Evolutionary conservation across 257 asterid species (phyloP), one percentile per base, ranked within the genome.

Genomic region (Capsicum pubescens): DNA sequence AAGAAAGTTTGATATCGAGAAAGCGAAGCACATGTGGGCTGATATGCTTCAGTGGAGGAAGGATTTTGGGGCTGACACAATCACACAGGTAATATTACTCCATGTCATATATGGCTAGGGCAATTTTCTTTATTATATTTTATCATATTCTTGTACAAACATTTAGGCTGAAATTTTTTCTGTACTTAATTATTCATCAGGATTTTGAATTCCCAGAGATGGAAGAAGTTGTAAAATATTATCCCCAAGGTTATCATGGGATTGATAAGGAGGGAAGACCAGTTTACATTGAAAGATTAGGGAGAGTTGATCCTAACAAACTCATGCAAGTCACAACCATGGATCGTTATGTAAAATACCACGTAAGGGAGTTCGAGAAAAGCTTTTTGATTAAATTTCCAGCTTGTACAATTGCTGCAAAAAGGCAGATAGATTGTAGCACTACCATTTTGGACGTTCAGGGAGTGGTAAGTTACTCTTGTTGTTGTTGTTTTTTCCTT

Each of bases 31-130:
- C 72, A 97, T 95, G 99, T 97, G 99, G 99, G 94, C 98, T 84
- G 98, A 97, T 86, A 97, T 97, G 99, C 87, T 97, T 84, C 97
- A 93, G 63, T 97, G 99, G 99, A 91, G 99, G 95, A 93, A 85
- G 87, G 99, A 95, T 17, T 97, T 97, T 85, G 97, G 97, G 44
- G 90, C 97, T 44, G 98, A 97, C 90, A 91, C 95, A 17, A 87
- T 97, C 64, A 48, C 61, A 35, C 94, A 93, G 97, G 99, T 93
- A 89, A 82, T 14, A 21, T 26, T 83, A 5, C 26, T 42, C 50
- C 16, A 17, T 32, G 44, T 42, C 44, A 6, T 16, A n/a, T 76
- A 54, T 52, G 48, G 48, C 81, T 76, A 9, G 48, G 42, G 26
- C 26, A 1, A 4, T 52, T 48, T 21, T 59, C 58, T 35, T 15